Conservation (phyloP, 2,329 filamentous ascomycete genomes). For the Beauveria brongniartii region DNA sequence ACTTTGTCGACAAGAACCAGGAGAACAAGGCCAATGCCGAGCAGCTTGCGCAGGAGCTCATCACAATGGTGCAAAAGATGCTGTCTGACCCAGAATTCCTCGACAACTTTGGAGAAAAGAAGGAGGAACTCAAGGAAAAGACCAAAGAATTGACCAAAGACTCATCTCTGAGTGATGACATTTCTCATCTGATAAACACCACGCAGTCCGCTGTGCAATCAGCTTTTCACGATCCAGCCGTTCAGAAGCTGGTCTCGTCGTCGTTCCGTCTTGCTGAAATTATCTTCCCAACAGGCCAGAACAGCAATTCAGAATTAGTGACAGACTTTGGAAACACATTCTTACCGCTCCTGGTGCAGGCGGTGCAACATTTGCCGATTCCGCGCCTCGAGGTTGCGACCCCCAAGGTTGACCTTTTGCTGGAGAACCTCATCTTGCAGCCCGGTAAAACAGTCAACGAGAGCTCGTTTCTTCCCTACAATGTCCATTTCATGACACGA, state of each 20-base stretch:
- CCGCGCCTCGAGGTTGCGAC: constrained; percentile 82
- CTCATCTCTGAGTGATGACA: constrained; percentile 61
- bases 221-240: constrained; percentile 61
- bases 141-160: constrained; percentile 57
- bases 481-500: constrained; percentile 70
- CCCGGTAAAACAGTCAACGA: constrained; percentile 77
- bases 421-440: constrained; percentile 87
- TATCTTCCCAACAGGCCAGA: constrained; percentile 54
- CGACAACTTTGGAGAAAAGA: constrained; percentile 55
- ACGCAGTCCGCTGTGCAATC: constrained; percentile 59
- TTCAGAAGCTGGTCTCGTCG: constrained; percentile 61
- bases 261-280: constrained; percentile 60
- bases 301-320: constrained; percentile 3
- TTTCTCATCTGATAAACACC: constrained; percentile 65
- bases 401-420: constrained; percentile 72
- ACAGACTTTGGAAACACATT: constrained; percentile 54
- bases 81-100: constrained; percentile 83
- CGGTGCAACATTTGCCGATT: constrained; percentile 81
- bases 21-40: constrained; percentile 78
- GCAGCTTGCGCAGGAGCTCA: constrained; percentile 62
- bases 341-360: constrained; percentile 66
- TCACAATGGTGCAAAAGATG: constrained; percentile 68
- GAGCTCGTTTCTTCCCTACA: constrained; percentile 83
- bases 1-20: constrained; percentile 60
- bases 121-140: constrained; percentile 43